Conservation (phyloP, 352 stramenopile genomes). For the Aphanomyces astaci region DNA sequence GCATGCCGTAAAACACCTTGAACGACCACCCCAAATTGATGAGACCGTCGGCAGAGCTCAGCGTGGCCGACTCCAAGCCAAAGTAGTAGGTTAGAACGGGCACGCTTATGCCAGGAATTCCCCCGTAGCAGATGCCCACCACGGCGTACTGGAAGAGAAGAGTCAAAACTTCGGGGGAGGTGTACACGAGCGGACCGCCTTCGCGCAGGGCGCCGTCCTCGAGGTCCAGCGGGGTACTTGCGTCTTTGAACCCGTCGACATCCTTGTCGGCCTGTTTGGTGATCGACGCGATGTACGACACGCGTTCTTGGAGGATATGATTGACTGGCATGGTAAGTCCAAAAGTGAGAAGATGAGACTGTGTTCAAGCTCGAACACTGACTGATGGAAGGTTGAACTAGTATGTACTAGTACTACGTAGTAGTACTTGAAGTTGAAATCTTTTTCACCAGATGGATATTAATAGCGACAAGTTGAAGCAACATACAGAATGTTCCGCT, state of each 20-base stretch:
- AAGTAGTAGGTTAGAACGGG: constrained; percentile 44
- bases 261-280: not conserved
- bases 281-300: constrained; percentile 3
- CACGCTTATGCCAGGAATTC: constrained; percentile 31
- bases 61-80: constrained; percentile 36
- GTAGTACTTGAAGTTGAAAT: too few relatives aligned
- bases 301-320: not conserved
- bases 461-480: too few relatives aligned
- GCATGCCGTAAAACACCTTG: constrained; percentile 26
- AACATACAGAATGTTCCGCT: too few relatives aligned
- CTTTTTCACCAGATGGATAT: too few relatives aligned
- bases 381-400: too few relatives aligned
- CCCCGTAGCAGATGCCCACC: constrained; percentile 30
- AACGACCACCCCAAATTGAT: constrained; percentile 39
- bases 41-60: constrained; percentile 34
- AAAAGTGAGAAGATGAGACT: too few relatives aligned
- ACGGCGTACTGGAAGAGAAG: constrained; percentile 28
- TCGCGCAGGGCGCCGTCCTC: constrained; percentile 53
- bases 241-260: not conserved
- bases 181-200: constrained; percentile 35
- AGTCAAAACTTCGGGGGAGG: constrained; percentile 28
- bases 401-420: too few relatives aligned
- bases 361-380: too few relatives aligned
- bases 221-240: constrained; percentile 15
- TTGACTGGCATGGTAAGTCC: not conserved